Base-by-base conservation (phyloP, 1,284 basidiomycete genomes). In the Kwoniella shivajii region DNA sequence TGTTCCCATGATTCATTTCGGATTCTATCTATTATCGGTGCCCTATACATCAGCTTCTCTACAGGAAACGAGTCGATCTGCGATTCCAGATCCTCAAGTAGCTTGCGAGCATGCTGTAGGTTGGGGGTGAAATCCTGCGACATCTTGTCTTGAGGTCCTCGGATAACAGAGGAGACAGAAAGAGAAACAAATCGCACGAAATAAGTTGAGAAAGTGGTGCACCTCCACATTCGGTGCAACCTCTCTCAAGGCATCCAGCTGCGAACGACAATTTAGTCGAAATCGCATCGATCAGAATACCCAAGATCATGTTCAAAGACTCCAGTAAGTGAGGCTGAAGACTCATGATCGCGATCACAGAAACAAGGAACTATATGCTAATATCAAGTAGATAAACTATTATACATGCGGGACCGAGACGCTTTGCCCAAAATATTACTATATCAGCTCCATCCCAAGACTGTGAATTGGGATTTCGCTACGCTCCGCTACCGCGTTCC, bases 1-100 rank as follows among this genome's bases (percentile, higher is more conserved):
- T 62, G 59, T 14, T 49, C 55, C 69, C 69, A 72, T 7, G 38
- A 18, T 13, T 60, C 50, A n/a, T 31, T 48, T 37, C 38, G 26
- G 18, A 61, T 61, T 33, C 59, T 51, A 30, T 65, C 63, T 7
- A 57, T 27, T 11, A 65, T 47, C 11, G 63, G 63, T 4, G 63
- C 57, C 30, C 55, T 54, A 45, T 59, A 65, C 30, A 57, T 18
- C 20, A 61, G 36, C 22, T 44, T 38, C 5, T 55, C 49, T 26
- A 50, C 11, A n/a, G 43, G 42, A 20, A 61, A 61, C 9, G 33
- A 13, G 9, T 52, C 26, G 34, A 65, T 57, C 38, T 56, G 48
- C 5, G 18, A 36, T 13, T 57, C 29, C 1, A 61, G 51, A 9
- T 42, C 37, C 2, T 29, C 20, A 18, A 58, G 33, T 16, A 54